Base-by-base conservation (phyloP, 108 stramenopile genomes). In the Skeletonema menzelii region DNA sequence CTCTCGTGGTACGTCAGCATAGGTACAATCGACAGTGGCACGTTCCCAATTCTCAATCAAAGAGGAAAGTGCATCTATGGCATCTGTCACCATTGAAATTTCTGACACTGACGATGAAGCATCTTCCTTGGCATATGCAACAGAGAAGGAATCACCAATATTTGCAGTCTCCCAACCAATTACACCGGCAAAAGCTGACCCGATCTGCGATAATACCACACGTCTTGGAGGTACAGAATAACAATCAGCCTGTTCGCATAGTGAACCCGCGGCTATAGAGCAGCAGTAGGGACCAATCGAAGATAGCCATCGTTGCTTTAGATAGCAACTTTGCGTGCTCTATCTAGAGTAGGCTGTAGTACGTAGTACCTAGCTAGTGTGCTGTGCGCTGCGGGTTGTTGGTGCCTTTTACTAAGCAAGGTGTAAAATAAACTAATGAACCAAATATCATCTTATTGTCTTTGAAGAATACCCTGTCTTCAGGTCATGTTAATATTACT, bases 1-100 rank as follows among this genome's bases (percentile, higher is more conserved):
- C 17, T 91, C 89, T 27, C 89, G 85, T 10, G 92, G 89, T 11
- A 93, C 92, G 72, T 93, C 92, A 27, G 92, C 92, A 67, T 73
- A 89, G 15, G 79, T 93, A 65, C 92, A 93, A 66, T 93, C 92
- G 27, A 86, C 67, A 19, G 87, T 88, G 12, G 87, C 87, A 32
- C 79, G 67, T 42, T 88, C 79, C 86, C 86, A 77, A 59, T 77
- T 77, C 38, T 64, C 57, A 11, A 77, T 22, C 2, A 77, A 57
- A 40, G 68, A 55, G 0, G 68, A 56, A 19, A 77, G 56, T 42
- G 69, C 76, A 35, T 47, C 37, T 27, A 56, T 77, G 10, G 76
- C 76, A 34, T 77, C 69, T 59, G 42, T 32, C 10, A 75, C 14
- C 14, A 60, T 60, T 0, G 57, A 19, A 13, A 60, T 35, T 5